Conservation (phyloP, 2,329 filamentous ascomycete species). For the Neonectria neomacrospora region DNA sequence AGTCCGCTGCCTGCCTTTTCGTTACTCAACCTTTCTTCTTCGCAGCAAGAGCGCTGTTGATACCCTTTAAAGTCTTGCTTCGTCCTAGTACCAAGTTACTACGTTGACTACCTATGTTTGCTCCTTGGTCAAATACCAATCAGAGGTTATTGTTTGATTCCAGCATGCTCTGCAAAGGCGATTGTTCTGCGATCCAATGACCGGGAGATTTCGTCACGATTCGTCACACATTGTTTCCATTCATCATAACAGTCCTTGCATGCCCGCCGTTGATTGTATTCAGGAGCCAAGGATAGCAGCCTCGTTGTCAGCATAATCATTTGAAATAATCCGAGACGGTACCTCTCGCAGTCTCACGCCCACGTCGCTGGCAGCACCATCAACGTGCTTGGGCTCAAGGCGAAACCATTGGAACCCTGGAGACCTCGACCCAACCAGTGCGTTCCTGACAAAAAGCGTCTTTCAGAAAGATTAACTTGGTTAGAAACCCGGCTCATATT, state of each 20-base stretch:
- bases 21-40: neutral
- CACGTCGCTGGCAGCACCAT: neutral
- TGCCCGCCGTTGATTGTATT: constrained; percentile 5
- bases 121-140: constrained; percentile 5
- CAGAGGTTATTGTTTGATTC: constrained; percentile 1
- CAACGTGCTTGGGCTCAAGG: neutral
- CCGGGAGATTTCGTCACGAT: neutral
- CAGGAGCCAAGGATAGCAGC: neutral
- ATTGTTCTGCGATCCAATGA: neutral
- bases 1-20: constrained; percentile 5
- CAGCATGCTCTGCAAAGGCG: neutral
- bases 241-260: constrained; percentile 4
- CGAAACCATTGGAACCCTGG: neutral
- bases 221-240: constrained; percentile 17
- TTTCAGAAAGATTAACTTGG: constrained; percentile 1
- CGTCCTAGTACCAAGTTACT: neutral
- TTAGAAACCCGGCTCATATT: neutral
- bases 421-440: neutral
- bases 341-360: neutral
- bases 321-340: neutral
- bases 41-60: constrained; percentile 34
- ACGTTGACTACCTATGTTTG: neutral
- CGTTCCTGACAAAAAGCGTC: neutral
- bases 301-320: constrained; percentile 1
- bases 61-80: constrained; percentile 31